Conservation (phyloP, 306 rosid species). For the Crotalaria pallida region DNA sequence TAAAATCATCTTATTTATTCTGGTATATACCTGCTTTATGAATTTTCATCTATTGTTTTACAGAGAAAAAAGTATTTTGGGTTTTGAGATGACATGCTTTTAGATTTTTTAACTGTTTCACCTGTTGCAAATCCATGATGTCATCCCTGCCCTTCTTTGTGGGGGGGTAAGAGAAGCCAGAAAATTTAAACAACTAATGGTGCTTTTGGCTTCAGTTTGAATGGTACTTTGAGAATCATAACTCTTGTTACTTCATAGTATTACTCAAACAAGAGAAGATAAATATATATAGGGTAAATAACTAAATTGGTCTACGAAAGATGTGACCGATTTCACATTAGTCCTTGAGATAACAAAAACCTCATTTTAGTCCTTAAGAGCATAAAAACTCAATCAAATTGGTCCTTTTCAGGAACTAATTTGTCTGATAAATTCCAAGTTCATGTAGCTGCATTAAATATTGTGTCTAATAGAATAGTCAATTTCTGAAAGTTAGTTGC, state of each 20-base stretch:
- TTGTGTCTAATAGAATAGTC: not conserved
- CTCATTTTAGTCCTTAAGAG: too few relatives aligned
- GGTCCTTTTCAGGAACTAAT: too few relatives aligned
- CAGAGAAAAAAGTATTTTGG: not conserved
- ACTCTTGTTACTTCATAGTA: not conserved
- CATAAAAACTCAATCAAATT: too few relatives aligned
- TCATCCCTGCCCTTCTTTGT: not conserved
- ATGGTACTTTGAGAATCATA: not conserved
- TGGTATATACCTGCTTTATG: constrained; percentile 42
- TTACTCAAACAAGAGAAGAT: not conserved
- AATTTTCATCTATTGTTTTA: not conserved
- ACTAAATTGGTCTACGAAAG: too few relatives aligned
- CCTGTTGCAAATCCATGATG: not conserved
- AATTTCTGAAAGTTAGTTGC: not conserved
- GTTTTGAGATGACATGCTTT: not conserved
- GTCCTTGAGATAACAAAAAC: too few relatives aligned
- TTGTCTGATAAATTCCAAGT: too few relatives aligned
- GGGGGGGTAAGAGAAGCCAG: not conserved
- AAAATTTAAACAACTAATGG: not conserved
- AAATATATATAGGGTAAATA: not conserved
- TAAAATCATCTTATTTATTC: constrained; percentile 49
- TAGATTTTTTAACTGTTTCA: not conserved
- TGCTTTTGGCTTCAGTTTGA: not conserved
- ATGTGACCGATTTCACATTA: too few relatives aligned
- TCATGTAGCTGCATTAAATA: not conserved